These are phyloP conservation scores for Botryotinia narcissicola DNA, from an alignment of 2,329 filamentous ascomycete species.

Conservation along the genomic window DNA sequence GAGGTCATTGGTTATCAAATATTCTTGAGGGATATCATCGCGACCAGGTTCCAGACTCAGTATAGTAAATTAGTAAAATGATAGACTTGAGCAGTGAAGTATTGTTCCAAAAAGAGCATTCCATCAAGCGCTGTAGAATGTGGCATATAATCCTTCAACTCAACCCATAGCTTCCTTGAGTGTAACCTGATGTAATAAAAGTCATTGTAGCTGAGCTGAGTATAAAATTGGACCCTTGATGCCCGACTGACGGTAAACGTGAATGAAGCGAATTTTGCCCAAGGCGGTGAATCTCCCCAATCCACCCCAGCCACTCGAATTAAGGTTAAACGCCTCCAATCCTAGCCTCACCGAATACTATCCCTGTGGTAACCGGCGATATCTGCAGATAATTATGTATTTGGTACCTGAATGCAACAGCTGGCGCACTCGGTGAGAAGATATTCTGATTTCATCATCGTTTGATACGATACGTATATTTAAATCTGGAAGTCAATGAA, in stretches of 20 bases:
- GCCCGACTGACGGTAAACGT: background rate
- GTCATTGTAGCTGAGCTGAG: background rate
- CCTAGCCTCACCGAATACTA: background rate
- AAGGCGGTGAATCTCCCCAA: background rate
- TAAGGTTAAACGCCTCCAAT: background rate
- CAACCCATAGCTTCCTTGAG: background rate
- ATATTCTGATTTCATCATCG: background rate
- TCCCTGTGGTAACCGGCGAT: background rate
- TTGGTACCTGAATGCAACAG: background rate
- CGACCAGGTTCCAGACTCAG: background rate
- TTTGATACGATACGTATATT: background rate
- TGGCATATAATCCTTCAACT: background rate
- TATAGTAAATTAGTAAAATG: no score
- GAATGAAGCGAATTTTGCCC: background rate
- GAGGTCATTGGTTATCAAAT: no score
- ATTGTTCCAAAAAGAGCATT: background rate
- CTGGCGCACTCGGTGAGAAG: conserved; percentile 1
- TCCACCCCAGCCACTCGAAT: background rate
- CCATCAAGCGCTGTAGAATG: background rate
- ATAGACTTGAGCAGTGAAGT: background rate
- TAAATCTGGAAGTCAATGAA: background rate
- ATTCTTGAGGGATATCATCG: no score
- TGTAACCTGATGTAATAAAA: background rate
- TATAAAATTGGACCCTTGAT: background rate
- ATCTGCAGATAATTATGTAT: background rate